Evolutionary conservation across 768 basidiomycete species (phyloP).

Genomic region (Mycena floridula): DNA sequence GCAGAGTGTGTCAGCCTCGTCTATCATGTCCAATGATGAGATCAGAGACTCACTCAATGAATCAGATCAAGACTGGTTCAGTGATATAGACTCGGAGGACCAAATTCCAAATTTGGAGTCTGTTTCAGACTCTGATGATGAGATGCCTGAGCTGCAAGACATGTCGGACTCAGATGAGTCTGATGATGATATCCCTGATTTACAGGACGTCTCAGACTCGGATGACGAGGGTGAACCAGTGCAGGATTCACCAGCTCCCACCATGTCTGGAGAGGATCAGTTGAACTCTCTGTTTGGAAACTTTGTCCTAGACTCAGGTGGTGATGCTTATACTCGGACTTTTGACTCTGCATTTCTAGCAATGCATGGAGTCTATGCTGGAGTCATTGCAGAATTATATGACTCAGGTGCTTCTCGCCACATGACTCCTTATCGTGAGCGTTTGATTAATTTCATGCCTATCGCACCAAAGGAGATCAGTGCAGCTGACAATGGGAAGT

Average conservation of each 20-base stretch:
- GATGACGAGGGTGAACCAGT: conserved; percentile 1
- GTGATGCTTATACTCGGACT: conserved; percentile 5
- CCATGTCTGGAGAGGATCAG: conserved; percentile 18
- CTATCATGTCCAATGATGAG: no score
- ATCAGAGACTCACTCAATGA: no score
- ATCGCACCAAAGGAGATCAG: conserved; percentile 22
- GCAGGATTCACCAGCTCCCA: neutral
- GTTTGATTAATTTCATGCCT: conserved; percentile 21
- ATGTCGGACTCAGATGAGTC: neutral
- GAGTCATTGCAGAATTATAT: conserved; percentile 17
- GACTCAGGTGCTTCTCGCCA: conserved; percentile 32
- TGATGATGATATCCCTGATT: neutral
- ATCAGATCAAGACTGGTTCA: neutral
- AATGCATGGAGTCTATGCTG: neutral
- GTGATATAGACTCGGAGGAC: neutral
- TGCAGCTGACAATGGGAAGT: conserved; percentile 21
- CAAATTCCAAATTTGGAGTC: neutral
- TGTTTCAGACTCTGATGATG: neutral
- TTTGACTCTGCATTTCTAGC: neutral
- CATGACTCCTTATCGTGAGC: conserved; percentile 25
- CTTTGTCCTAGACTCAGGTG: neutral
- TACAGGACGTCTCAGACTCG: neutral
- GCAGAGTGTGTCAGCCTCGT: neutral
- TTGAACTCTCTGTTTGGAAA: neutral
- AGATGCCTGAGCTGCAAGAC: neutral